These are phyloP conservation scores for Ogataea parapolymorpha DNA, from an alignment of 805 yeast genomes.

Conservation along the genomic window DNA sequence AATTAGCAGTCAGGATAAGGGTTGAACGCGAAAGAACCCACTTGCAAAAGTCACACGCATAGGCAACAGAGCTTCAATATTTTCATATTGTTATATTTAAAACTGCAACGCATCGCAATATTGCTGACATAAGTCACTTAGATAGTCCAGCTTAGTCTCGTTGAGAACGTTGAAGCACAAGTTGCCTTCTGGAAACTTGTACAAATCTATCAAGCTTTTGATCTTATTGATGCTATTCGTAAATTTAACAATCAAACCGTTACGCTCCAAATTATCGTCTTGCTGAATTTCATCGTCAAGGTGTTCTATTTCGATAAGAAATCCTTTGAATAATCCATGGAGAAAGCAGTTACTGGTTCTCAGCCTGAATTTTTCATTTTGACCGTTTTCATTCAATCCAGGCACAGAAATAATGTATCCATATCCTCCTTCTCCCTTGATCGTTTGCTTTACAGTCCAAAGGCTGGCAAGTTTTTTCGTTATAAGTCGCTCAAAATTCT, in stretches of 20 bases:
- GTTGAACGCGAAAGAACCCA: conserved; percentile 32
- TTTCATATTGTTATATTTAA: conserved; percentile 9
- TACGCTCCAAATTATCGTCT: conserved; percentile 20
- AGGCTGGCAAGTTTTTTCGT: conserved; percentile 59
- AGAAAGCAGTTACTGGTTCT: conserved; percentile 69
- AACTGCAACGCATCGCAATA: conserved; percentile 39
- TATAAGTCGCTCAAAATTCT: conserved; percentile 54
- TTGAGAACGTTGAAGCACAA: conserved; percentile 36
- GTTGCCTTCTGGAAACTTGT: conserved; percentile 36
- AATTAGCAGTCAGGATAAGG: conserved; percentile 32
- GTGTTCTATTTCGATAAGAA: conserved; percentile 58
- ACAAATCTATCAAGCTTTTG: conserved; percentile 30
- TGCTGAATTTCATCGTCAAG: conserved; percentile 23
- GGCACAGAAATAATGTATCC: conserved; percentile 50
- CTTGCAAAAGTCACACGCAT: conserved; percentile 8
- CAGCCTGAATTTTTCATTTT: conserved; percentile 47
- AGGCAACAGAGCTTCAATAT: neutral
- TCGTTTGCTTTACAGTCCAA: conserved; percentile 67
- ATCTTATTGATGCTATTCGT: conserved; percentile 34
- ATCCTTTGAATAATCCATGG: conserved; percentile 72
- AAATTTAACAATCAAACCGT: conserved; percentile 30
- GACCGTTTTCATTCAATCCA: conserved; percentile 10
- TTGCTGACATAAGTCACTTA: conserved; percentile 38
- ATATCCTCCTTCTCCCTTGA: conserved; percentile 74
- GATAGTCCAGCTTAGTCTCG: conserved; percentile 35